A percentile compares a stretch with the other conserved stretches of the same genome.
phyloP scores from a whole-genome alignment of 495 filamentous ascomycete genomes.

The Cladorrhinum samala region DNA sequence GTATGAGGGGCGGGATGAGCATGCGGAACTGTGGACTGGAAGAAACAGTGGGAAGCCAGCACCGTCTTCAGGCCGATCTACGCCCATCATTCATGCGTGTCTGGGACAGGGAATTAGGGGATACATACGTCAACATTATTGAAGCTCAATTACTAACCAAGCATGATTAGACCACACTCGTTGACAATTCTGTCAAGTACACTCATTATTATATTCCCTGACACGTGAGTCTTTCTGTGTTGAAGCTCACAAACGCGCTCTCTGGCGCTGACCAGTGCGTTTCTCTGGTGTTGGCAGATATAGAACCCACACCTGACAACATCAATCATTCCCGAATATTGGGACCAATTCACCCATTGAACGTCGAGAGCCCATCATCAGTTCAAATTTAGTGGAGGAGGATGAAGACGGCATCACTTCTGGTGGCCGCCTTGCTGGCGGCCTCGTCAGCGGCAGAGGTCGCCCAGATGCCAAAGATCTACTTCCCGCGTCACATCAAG shows the following conservation, averaged over 20 bases:
- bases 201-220: constrained; percentile 52
- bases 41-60: background rate
- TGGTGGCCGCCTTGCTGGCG: constrained; percentile 48
- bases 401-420: constrained; percentile 45
- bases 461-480: constrained; percentile 46
- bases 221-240: constrained; percentile 39
- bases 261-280: constrained; percentile 17
- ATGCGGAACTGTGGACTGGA: background rate
- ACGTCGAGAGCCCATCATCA: constrained; percentile 13
- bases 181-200: constrained; percentile 59
- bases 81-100: constrained; percentile 32
- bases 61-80: constrained; percentile 20
- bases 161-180: constrained; percentile 45
- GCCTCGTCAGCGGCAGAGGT: constrained; percentile 45
- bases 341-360: background rate
- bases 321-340: background rate
- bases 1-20: background rate
- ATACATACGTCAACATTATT: background rate
- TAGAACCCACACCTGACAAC: constrained; percentile 3
- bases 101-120: constrained; percentile 1
- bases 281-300: constrained; percentile 19
- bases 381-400: constrained; percentile 18
- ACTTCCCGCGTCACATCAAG: constrained; percentile 57
- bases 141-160: constrained; percentile 19
- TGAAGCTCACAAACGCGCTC: constrained; percentile 18